Base-by-base conservation (phyloP, 2,329 filamentous ascomycete species). In the Metarhizium sp. region DNA sequence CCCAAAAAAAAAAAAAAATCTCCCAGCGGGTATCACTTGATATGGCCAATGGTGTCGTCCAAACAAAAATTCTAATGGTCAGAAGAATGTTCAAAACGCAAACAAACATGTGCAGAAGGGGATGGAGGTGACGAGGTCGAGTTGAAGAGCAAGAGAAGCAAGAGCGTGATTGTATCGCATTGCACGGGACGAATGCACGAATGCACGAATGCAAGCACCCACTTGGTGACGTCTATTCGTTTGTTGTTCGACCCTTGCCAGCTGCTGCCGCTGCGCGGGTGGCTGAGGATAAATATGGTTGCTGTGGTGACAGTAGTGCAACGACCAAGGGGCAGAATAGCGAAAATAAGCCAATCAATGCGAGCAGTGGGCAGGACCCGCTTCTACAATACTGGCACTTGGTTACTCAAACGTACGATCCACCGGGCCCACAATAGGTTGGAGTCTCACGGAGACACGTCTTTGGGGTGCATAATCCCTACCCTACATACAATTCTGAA, bases 221-320 rank as follows among this genome's bases (percentile, higher is more conserved):
- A 30, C 45, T 48, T 29, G 47, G 46, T 59, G 58, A 58, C 55
- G 53, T 54, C 45, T 52, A 29, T 47, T 40, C 51, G 58, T 57
- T 60, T 60, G 58, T 60, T 60, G 51, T 57, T 57, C 53, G 29
- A 38, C 47, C 49, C 40, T 52, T 46, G 30, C 46, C 20, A 29
- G 11, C 20, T 48, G 45, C 18, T 48, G 45, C 25, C 20, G 14
- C 16, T 29, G 20, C 14, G 20, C 14, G 7, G 13, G n/a, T 8
- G 20, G 45, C 13, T 16, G 25, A 20, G 10, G 30, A 16, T 29
- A 8, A 6, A 45, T 18, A 8, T 51, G 42, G 55, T 57, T 57
- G 51, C 51, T 32, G 55, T 51, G 48, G 55, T 29, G 51, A 57
- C 34, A 0, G 14, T 18, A 16, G n/a, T n/a, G 7, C 34, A 43